These are phyloP conservation scores for Tricladium varicosporioides DNA, from an alignment of 2,329 filamentous ascomycete species.

Conservation along the genomic window DNA sequence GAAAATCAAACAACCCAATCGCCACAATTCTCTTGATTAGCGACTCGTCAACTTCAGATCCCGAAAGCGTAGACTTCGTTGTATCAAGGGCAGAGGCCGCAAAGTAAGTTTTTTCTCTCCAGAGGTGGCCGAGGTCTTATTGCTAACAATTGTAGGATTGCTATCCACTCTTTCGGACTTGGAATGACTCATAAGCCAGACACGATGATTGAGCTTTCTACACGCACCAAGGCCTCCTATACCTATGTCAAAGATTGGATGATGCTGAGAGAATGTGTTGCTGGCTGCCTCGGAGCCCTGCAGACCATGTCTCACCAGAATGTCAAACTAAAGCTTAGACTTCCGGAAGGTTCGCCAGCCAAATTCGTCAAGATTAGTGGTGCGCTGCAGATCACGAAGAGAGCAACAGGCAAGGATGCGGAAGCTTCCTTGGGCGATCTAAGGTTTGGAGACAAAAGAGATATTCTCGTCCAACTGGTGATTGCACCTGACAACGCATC, in stretches of 20 bases:
- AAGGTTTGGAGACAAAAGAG: conserved; percentile 89
- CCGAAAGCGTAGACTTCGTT: conserved; percentile 95
- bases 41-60: conserved; percentile 91
- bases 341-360: conserved; percentile 94
- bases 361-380: conserved; percentile 99
- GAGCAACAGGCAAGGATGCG: conserved; percentile 89
- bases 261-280: conserved; percentile 97
- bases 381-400: conserved; percentile 92
- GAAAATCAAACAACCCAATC: conserved; percentile 92
- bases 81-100: conserved; percentile 94
- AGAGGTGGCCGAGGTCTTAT: conserved; percentile 24
- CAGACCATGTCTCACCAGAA: conserved; percentile 98
- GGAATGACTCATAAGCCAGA: conserved; percentile 98
- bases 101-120: conserved; percentile 65
- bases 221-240: conserved; percentile 92
- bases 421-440: conserved; percentile 91
- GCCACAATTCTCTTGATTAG: conserved; percentile 96
- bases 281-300: conserved; percentile 85
- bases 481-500: conserved; percentile 82
- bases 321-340: conserved; percentile 87
- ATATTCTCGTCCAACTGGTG: conserved; percentile 90
- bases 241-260: conserved; percentile 99
- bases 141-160: conserved; percentile 56
- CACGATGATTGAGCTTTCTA: conserved; percentile 97
- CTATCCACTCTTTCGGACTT: conserved; percentile 93